These are phyloP conservation scores for Parsonsia alboflavescens DNA, from an alignment of 257 asterid genomes.

Conservation along the genomic window DNA sequence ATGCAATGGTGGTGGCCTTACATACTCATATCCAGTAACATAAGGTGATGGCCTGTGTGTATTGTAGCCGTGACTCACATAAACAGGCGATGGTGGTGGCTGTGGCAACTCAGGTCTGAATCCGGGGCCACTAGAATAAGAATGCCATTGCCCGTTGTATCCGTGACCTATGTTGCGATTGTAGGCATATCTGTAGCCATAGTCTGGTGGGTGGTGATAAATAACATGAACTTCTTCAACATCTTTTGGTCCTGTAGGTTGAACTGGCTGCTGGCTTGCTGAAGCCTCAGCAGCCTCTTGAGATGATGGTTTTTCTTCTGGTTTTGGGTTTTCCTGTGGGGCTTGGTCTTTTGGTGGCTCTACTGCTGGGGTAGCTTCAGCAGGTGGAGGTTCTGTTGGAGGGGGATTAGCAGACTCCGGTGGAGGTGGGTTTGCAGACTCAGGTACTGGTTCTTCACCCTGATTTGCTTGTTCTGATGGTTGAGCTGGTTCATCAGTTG, in stretches of 20 bases:
- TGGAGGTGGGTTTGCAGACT: constrained; percentile 30
- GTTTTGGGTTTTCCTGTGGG: constrained; percentile 31
- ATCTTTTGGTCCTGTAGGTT: constrained; percentile 38
- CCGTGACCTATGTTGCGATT: constrained; percentile 30
- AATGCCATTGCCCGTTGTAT: constrained; percentile 26
- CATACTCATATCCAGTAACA: constrained; percentile 55
- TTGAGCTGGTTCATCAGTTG: constrained; percentile 47
- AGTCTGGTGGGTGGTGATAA: constrained; percentile 62
- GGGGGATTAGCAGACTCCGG: constrained; percentile 31
- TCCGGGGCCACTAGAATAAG: constrained; percentile 2
- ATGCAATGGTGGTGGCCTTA: constrained; percentile 18
- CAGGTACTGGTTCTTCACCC: constrained; percentile 27
- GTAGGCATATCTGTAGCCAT: constrained; percentile 34
- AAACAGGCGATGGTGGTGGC: constrained; percentile 26
- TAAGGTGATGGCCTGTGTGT: constrained; percentile 56
- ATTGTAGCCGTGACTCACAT: constrained; percentile 55
- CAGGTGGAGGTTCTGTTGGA: constrained; percentile 37
- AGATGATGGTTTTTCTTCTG: constrained; percentile 30
- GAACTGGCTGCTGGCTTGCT: constrained; percentile 22
- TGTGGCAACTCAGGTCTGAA: constrained; percentile 14
- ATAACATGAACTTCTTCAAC: constrained; percentile 65
- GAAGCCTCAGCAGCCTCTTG: constrained; percentile 27
- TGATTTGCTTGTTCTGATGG: constrained; percentile 30
- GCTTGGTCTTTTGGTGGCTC: constrained; percentile 37
- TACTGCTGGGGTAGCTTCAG: constrained; percentile 22